Evolutionary conservation across 1,284 basidiomycete genomes (phyloP).

Genomic region (Trametes hirsuta): DNA sequence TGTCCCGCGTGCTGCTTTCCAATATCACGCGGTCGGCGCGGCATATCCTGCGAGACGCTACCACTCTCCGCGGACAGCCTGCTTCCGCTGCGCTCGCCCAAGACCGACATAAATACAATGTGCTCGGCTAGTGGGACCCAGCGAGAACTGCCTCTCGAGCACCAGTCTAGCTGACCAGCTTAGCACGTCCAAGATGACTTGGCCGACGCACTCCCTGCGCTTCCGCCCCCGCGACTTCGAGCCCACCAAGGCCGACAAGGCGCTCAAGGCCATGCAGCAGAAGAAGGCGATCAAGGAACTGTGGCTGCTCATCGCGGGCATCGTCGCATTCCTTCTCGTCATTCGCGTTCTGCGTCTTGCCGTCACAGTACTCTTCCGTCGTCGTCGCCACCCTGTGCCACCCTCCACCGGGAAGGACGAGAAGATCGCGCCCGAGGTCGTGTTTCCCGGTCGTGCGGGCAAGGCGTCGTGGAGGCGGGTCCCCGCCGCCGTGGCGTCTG

Average conservation of each 20-base stretch:
- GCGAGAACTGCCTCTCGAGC: conserved; percentile 16
- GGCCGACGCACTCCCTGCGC: conserved; percentile 12
- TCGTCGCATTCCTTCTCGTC: conserved; percentile 43
- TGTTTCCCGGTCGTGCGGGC: conserved; percentile 26
- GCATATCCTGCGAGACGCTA: conserved; percentile 11
- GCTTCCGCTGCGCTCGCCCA: conserved; percentile 4
- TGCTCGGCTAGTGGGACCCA: neutral
- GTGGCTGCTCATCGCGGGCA: conserved; percentile 42
- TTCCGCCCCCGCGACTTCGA: conserved; percentile 20
- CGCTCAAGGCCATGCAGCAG: conserved; percentile 33
- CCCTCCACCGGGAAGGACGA: conserved; percentile 15
- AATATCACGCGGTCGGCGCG: conserved; percentile 21
- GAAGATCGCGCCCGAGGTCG: conserved; percentile 26
- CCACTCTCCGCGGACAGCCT: neutral
- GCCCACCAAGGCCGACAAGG: conserved; percentile 32
- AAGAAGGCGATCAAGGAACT: conserved; percentile 35
- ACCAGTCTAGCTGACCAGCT: neutral
- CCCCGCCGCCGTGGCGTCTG: conserved; percentile 39
- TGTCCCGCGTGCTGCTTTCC: conserved; percentile 11
- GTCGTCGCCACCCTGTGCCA: conserved; percentile 2
- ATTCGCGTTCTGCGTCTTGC: conserved; percentile 36
- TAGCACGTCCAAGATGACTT: conserved; percentile 17
- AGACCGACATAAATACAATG: conserved; percentile 26
- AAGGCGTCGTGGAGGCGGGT: conserved; percentile 37
- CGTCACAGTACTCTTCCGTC: conserved; percentile 19